Base-by-base conservation (phyloP, 148 eudicot species). In the Heliamphora exappendiculata region DNA sequence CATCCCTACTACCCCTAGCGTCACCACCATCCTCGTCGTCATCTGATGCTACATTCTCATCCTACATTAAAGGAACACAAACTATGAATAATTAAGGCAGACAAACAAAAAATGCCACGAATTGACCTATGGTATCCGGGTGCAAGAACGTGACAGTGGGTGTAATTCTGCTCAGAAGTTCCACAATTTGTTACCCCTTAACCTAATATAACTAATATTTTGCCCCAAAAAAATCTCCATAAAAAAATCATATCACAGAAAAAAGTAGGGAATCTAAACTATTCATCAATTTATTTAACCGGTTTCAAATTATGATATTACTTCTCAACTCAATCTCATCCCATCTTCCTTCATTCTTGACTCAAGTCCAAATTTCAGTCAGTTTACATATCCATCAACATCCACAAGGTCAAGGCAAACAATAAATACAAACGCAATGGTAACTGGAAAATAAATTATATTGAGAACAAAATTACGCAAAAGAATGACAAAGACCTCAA, bases 1-100 rank as follows among this genome's bases (percentile, higher is more conserved):
- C 77, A 29, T 45, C 51, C 55, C 37, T 33, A 49, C 37, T 62
- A 29, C 65, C 85, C 19, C 62, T 73, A 13, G 20, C 78, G 17
- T 79, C 63, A 67, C 73, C 87, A 70, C 68, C 75, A n/a, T 80
- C 87, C 1, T 81, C 86, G 20, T 82, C 93, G 73, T 88, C 96
- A 72, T 94, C 98, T 0, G 98, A 94, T 16, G 76, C 80, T 5
- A 94, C 82, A 73, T 92, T 85, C 82, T 91, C 97, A 85, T 95
- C 99, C 99, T 95, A 86, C 72, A 79, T 47, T 55, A 47, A 62
- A 13, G 24, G 26, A 37, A 64, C 44, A 14, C 28, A 20, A 44
- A 64, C 42, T 14, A 22, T 17, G 51, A 71, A 62, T 29, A 67
- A 67, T 4, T 47, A 7, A 58, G 42, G 36, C 24, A 51, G 3